Percentiles rank a stretch among this genome's conserved stretches.
Evolutionary conservation across 2,329 filamentous ascomycete genomes (phyloP).

Genomic region (Xylariaceae sp.): DNA sequence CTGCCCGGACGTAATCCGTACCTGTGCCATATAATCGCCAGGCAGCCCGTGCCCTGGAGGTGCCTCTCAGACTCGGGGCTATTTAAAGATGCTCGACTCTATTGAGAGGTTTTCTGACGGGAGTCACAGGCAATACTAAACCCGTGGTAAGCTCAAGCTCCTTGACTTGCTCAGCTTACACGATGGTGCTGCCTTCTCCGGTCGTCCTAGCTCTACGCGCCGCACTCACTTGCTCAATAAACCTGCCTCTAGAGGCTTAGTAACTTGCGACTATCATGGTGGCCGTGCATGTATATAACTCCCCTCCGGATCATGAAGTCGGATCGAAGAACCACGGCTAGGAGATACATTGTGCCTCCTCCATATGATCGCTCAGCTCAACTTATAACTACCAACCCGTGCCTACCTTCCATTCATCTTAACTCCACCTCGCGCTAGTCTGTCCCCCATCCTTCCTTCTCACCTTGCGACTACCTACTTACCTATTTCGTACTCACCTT

Average conservation of each 20-base stretch:
- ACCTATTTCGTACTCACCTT: background rate
- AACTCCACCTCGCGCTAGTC: too few relatives aligned
- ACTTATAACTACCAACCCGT: too few relatives aligned
- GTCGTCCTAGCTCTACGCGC: background rate
- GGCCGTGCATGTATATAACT: background rate
- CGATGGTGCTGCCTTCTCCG: background rate
- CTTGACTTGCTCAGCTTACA: conserved; percentile 4
- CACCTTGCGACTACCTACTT: too few relatives aligned
- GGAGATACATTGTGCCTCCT: background rate
- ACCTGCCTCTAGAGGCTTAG: background rate
- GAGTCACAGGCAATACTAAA: background rate
- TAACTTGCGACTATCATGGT: background rate
- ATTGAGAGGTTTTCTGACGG: background rate
- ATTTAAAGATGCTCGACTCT: background rate
- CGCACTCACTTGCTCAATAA: background rate
- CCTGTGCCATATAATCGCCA: background rate
- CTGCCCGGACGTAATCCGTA: background rate
- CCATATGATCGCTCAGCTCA: background rate
- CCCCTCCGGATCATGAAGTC: background rate
- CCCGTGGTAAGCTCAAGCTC: conserved; percentile 1
- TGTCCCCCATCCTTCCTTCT: too few relatives aligned
- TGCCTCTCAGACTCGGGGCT: too few relatives aligned
- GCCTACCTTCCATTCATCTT: too few relatives aligned
- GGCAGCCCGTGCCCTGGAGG: background rate
- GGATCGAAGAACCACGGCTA: too few relatives aligned